phyloP scores from a whole-genome alignment of 2,329 filamentous ascomycete species.

The Rhinocladiella mackenziei region DNA sequence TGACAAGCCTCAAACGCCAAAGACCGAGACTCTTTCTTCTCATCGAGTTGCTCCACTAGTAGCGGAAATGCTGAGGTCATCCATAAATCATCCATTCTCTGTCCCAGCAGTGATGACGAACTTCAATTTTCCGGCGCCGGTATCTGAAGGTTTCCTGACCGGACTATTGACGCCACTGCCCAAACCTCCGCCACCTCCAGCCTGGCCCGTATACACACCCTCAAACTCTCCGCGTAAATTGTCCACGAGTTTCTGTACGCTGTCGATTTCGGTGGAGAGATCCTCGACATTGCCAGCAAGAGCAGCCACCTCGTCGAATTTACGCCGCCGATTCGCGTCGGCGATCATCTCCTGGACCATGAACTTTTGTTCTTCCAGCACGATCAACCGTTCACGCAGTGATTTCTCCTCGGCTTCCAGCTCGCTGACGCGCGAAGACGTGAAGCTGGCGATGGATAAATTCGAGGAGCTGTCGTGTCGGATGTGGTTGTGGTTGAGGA shows the following conservation, averaged over 20 bases:
- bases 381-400: slow-evolving; percentile 71
- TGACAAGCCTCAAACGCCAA: too few species aligned
- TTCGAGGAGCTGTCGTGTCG: slow-evolving; percentile 50
- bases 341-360: slow-evolving; percentile 82
- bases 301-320: slow-evolving; percentile 82
- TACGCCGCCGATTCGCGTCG: slow-evolving; percentile 67
- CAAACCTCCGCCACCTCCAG: slow-evolving; percentile 7
- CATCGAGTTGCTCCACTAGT: too few species aligned
- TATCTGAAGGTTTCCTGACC: slow-evolving; percentile 4
- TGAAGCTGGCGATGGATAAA: slow-evolving; percentile 51
- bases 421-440: slow-evolving; percentile 48
- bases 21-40: too few species aligned
- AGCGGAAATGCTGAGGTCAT: too few species aligned
- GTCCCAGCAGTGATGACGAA: too few species aligned
- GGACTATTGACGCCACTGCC: slow-evolving; percentile 26
- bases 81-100: slow-evolving; percentile 9
- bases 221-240: slow-evolving; percentile 58
- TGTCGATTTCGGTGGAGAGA: slow-evolving; percentile 71
- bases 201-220: slow-evolving; percentile 42
- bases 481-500: slow-evolving; percentile 57
- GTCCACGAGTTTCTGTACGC: slow-evolving; percentile 60
- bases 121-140: slow-evolving; percentile 13
- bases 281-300: slow-evolving; percentile 78
- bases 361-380: slow-evolving; percentile 87
- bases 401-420: slow-evolving; percentile 81